Evolutionary conservation across 2,329 filamentous ascomycete genomes (phyloP), one percentile per base, ranked within the genome.

Genomic region (Rutstroemia sp.): DNA sequence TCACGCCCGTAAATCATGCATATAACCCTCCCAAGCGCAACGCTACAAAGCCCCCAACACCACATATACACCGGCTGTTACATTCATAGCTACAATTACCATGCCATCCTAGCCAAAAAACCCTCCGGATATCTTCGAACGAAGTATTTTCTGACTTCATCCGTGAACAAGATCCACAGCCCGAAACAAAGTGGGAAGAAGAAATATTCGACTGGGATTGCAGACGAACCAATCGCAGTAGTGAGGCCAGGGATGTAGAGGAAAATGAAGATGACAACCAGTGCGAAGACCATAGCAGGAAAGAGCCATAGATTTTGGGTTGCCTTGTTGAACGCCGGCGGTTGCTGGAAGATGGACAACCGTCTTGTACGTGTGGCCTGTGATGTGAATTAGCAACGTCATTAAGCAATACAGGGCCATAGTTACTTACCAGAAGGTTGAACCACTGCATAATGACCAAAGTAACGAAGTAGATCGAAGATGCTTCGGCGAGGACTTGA

Each of bases 371-470:
- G 74, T 2, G 80, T 73, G 2, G 83, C 83, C 55, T 57, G 16
- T 4, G 19, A 25, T 44, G 7, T 42, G 12, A 21, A 17, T 57
- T 48, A 52, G 49, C 9, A 9, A 42, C 16, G 30, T 5, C 16
- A 27, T 44, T 10, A 17, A 10, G 23, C 19, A 44, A n/a, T 8
- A 9, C 34, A 14, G n/a, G 10, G 1, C 7, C 5, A 19, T 12
- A 27, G 16, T 5, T 16, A 30, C 51, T 57, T 54, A 54, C 55
- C 66, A 90, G 78, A 2, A 90, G 74, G 67, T 87, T 89, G 75
- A 89, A 89, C 76, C 84, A 84, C 75, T 88, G 85, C 86, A 91
- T 89, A 50, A 91, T 82, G 3, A 92, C 87, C 34, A 92, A 73
- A 57, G 83, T 91, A 62, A 90, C 80, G 64, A 91, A 92, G 70